These are phyloP conservation scores for Beta lomatogona DNA, from an alignment of 179 eudicot species.

Conservation along the genomic window DNA sequence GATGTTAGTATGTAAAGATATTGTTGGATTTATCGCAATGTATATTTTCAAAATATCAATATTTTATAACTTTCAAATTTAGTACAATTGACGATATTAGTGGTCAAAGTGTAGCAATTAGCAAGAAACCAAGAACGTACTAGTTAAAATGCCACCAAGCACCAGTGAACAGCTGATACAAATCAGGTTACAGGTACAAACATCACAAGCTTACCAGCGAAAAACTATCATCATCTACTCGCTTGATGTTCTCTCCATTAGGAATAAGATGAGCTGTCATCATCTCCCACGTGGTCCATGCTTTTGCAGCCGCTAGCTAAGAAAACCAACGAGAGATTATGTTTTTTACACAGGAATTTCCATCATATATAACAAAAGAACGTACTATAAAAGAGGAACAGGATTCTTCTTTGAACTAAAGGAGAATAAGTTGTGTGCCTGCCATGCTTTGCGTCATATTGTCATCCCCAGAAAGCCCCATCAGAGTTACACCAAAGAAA, in stretches of 20 bases:
- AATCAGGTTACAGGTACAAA: slow-evolving; percentile 7
- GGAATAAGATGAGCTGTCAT: slow-evolving; percentile 89
- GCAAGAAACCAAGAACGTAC: background rate
- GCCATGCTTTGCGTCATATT: background rate
- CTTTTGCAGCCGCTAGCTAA: slow-evolving; percentile 88
- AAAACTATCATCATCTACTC: slow-evolving; percentile 83
- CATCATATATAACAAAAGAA: background rate
- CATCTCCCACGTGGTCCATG: slow-evolving; percentile 99
- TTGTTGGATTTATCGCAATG: too few relatives aligned
- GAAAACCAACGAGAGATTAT: background rate
- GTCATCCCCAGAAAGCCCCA: background rate
- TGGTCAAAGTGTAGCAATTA: too few relatives aligned
- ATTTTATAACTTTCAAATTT: too few relatives aligned
- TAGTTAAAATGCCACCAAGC: background rate
- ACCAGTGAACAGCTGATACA: background rate
- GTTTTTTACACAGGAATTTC: background rate
- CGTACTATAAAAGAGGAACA: background rate
- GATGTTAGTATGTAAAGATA: too few relatives aligned
- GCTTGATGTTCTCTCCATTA: slow-evolving; percentile 73
- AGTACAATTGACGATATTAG: too few relatives aligned
- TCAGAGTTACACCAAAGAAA: background rate
- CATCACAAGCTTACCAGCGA: slow-evolving; percentile 58
- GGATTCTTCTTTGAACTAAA: too few relatives aligned
- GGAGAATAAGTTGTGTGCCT: background rate
- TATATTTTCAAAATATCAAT: too few relatives aligned